phyloP scores from a whole-genome alignment of 441 rosid genomes.

The Iberis amara region DNA sequence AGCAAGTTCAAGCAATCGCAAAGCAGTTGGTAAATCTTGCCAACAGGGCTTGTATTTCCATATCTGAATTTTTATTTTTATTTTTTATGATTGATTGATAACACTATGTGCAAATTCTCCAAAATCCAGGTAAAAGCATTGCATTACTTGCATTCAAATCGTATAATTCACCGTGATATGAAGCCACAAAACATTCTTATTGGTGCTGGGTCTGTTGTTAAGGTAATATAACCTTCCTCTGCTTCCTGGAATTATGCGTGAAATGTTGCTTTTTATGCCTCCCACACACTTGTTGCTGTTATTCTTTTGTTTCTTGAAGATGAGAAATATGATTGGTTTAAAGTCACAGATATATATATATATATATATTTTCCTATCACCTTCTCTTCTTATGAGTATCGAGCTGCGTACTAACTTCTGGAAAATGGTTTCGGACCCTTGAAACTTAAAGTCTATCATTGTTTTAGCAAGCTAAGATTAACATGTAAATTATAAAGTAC shows the following conservation, averaged over 20 bases:
- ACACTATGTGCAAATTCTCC: neutral
- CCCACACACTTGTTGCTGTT: neutral
- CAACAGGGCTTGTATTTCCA: neutral
- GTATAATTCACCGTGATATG: slow-evolving; percentile 98
- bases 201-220: slow-evolving; percentile 87
- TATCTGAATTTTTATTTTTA: neutral
- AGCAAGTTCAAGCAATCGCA: slow-evolving; percentile 96
- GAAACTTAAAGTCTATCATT: slow-evolving; percentile 5
- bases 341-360: too few relatives aligned
- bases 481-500: neutral
- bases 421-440: slow-evolving; percentile 9
- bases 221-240: slow-evolving; percentile 45
- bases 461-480: slow-evolving; percentile 14
- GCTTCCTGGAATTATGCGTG: neutral
- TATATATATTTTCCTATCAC: neutral
- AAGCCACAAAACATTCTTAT: slow-evolving; percentile 97
- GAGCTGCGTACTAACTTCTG: neutral
- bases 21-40: slow-evolving; percentile 70
- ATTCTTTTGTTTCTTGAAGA: slow-evolving; percentile 3
- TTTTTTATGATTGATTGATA: slow-evolving; percentile 15
- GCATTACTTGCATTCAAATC: slow-evolving; percentile 93
- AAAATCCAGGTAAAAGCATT: slow-evolving; percentile 73
- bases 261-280: slow-evolving; percentile 14
- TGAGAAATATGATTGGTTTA: slow-evolving; percentile 9
- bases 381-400: neutral